Base-by-base conservation (phyloP, 306 rosid species). In the Dalbergia oliveri region DNA sequence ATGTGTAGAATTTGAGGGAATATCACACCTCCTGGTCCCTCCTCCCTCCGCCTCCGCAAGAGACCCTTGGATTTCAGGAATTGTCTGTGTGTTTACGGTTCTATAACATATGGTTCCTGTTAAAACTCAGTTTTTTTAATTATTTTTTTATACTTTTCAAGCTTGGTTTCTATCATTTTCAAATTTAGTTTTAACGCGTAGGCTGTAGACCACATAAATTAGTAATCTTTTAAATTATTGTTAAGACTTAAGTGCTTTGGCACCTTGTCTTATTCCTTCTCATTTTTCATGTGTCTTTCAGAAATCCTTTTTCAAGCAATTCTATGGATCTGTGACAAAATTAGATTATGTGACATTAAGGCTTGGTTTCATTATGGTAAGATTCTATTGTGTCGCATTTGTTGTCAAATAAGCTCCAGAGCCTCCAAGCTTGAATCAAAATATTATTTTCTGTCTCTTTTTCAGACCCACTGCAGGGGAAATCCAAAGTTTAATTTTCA, bases 331-430 rank as follows among this genome's bases (percentile, higher is more conserved):
- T 3, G 93, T 95, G 74, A 90, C 96, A 37, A 88, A 88, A 83
- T 77, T 88, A 76, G 98, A 93, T 78, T 95, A 93, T 73, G 70
- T n/a, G 65, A 89, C 98, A 31, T 62, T 95, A 67, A 88, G 98
- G 54, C 88, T 88, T 14, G 99, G 99, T 83, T 95, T 95, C 84
- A 90, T 95, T 58, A 85, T 73, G 96, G 97, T 95, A 88, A 85
- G 88, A 35, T 66, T 72, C 79, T 53, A 47, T 16, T 13, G 15
- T 15, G 64, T 37, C 50, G 13, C 8, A 67, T 78, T 47, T 79
- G 23, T 9, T 59, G 19, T 61, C 45, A 23, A 57, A 54, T 23
- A 34, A 61, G 14, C 41, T 53, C 41, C 43, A 8, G 31, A 72
- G 70, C 65, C 9, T 9, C 15, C 9, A 60, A 16, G 44, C 51